Conservation (phyloP, 2,329 filamentous ascomycete genomes). For the Elsinoe necatrix region DNA sequence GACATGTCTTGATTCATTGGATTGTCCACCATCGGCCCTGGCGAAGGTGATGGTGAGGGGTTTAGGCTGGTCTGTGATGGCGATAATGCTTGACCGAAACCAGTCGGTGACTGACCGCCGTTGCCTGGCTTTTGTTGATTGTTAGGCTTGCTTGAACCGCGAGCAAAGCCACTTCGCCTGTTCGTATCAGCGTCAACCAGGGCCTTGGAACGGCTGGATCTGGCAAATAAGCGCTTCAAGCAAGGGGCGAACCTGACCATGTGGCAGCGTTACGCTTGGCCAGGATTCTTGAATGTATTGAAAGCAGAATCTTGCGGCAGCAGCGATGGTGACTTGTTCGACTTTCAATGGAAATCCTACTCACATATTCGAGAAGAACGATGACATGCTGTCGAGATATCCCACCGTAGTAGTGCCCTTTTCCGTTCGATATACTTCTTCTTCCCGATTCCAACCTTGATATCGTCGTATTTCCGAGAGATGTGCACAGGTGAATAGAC, state of each 20-base stretch:
- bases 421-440: too few species aligned
- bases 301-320: background rate
- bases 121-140: constrained; percentile 31
- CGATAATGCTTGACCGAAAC: constrained; percentile 25
- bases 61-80: constrained; percentile 17
- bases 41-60: constrained; percentile 40
- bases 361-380: constrained; percentile 21
- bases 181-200: background rate
- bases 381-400: constrained; percentile 16
- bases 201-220: background rate
- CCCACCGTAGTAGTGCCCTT: background rate
- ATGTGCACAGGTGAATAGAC: background rate
- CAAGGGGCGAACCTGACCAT: constrained; percentile 9
- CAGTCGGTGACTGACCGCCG: constrained; percentile 20
- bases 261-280: background rate
- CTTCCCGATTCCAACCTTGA: too few species aligned
- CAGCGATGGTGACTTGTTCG: background rate
- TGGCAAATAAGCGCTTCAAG: constrained; percentile 5
- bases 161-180: constrained; percentile 36
- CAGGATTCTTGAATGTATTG: background rate
- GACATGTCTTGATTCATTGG: constrained; percentile 34
- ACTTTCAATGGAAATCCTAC: constrained; percentile 6
- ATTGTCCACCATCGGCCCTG: constrained; percentile 62
- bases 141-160: constrained; percentile 34
- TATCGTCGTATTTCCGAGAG: too few species aligned